Evolutionary conservation across 2,329 filamentous ascomycete species (phyloP).

Genomic region (Paecilomyces sp.): DNA sequence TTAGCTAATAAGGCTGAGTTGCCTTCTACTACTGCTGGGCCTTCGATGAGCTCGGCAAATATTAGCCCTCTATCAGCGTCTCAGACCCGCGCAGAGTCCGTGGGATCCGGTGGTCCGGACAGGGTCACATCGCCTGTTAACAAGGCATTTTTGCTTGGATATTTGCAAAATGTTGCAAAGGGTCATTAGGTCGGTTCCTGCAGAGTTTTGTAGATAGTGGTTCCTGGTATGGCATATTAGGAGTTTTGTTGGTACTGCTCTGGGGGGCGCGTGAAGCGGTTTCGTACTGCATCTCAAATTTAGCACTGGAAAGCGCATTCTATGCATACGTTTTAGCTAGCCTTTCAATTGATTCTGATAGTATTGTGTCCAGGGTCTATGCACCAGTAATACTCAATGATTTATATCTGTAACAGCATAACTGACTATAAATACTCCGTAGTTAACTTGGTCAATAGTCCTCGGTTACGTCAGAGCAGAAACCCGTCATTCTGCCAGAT

Average conservation of each 20-base stretch:
- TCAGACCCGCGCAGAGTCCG: conserved; percentile 12
- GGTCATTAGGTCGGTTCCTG: conserved; percentile 15
- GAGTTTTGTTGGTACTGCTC: background rate
- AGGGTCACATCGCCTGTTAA: conserved; percentile 56
- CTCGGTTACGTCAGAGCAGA: background rate
- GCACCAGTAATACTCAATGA: background rate
- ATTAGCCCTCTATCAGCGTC: conserved; percentile 12
- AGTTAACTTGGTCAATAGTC: no score
- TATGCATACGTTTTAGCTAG: background rate
- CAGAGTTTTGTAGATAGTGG: conserved; percentile 11
- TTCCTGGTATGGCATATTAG: background rate
- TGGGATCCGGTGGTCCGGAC: conserved; percentile 3
- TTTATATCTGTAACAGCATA: no score
- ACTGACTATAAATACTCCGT: no score
- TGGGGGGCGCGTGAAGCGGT: background rate
- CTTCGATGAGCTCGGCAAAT: conserved; percentile 14
- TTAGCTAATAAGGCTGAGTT: conserved; percentile 14
- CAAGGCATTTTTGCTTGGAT: conserved; percentile 68
- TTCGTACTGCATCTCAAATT: background rate
- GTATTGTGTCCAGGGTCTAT: background rate
- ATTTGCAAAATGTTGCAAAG: conserved; percentile 55
- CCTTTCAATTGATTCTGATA: background rate
- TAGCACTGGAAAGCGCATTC: background rate
- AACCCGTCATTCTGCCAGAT: conserved; percentile 15
- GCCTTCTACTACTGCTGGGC: conserved; percentile 11